These are phyloP conservation scores for Tetraselmis striata DNA, from an alignment of 139 green algal species.

Conservation along the genomic window DNA sequence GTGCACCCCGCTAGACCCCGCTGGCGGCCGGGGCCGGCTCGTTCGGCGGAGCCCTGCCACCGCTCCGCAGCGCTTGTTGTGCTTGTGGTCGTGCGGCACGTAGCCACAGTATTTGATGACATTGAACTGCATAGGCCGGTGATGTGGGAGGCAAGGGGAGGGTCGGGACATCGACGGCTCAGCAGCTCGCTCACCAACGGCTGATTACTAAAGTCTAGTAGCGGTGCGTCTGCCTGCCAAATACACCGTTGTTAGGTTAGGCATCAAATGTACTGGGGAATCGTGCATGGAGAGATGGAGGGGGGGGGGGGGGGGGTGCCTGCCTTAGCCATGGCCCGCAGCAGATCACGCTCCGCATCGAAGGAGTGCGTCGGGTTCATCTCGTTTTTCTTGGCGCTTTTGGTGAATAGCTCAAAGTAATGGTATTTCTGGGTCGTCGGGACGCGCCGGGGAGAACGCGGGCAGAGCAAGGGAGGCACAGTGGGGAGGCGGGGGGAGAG, in stretches of 20 bases:
- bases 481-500: neutral
- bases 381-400: neutral
- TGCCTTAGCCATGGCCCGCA: neutral
- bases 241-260: neutral
- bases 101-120: neutral
- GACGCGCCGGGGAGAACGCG: too few species aligned
- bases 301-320: too few species aligned
- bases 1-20: neutral
- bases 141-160: neutral
- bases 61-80: neutral
- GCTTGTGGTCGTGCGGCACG: neutral
- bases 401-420: neutral
- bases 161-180: neutral
- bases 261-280: neutral
- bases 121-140: neutral
- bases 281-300: neutral
- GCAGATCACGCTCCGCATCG: neutral
- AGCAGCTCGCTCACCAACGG: too few species aligned
- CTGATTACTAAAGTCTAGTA: too few species aligned
- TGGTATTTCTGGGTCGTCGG: neutral
- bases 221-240: too few species aligned
- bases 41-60: neutral
- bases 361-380: neutral
- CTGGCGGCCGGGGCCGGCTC: too few species aligned
- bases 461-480: too few species aligned